A percentile compares a stretch with the other conserved stretches of the same genome.
Conservation (phyloP, 208 protist genomes). For the Trypanosoma avium region DNA sequence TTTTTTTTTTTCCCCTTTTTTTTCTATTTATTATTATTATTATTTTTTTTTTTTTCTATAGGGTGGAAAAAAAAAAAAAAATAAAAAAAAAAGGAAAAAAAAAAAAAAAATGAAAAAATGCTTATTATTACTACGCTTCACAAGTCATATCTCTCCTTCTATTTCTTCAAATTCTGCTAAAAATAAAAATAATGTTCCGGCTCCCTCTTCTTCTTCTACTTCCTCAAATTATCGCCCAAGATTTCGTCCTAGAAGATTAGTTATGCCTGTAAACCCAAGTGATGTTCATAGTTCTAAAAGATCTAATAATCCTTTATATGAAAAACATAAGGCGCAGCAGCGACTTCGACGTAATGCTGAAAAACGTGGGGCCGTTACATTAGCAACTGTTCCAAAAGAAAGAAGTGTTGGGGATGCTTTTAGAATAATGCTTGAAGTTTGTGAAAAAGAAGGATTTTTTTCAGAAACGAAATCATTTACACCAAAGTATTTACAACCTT, state of each 20-base stretch:
- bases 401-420: constrained; percentile 84
- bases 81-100: constrained; percentile 3
- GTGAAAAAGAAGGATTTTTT: constrained; percentile 47
- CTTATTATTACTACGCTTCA: too few relatives aligned
- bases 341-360: constrained; percentile 41
- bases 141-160: too few relatives aligned
- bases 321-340: constrained; percentile 40
- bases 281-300: constrained; percentile 57
- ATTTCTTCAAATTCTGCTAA: too few relatives aligned
- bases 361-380: constrained; percentile 54
- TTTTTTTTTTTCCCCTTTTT: constrained; percentile 1
- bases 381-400: constrained; percentile 66
- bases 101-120: too few relatives aligned
- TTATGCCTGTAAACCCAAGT: constrained; percentile 85
- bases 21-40: constrained; percentile 12
- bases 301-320: constrained; percentile 50
- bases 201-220: too few relatives aligned
- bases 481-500: constrained; percentile 18
- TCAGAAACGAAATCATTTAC: constrained; percentile 16
- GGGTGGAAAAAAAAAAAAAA: not conserved
- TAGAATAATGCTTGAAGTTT: constrained; percentile 67
- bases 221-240: constrained; percentile 86
- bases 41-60: not conserved
- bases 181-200: constrained; percentile 44
- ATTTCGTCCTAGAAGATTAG: constrained; percentile 78